A percentile compares a stretch with the other conserved stretches of the same genome.
phyloP scores from a whole-genome alignment of 2,329 filamentous ascomycete species.

The Drechslera avenae region DNA sequence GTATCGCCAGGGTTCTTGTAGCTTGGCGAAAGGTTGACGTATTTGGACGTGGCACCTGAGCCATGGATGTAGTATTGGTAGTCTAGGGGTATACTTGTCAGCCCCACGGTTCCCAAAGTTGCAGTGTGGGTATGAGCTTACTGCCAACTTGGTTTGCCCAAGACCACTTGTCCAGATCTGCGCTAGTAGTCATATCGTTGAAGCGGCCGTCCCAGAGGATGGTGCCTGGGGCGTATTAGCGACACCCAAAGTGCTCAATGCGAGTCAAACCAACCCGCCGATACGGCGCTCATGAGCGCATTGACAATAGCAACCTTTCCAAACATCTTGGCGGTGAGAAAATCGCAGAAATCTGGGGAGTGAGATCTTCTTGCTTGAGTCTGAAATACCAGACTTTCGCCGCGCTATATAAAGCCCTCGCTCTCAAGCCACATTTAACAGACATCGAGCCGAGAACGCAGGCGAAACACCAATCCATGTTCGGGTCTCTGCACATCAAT shows the following conservation, averaged over 20 bases:
- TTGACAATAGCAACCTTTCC: constrained; percentile 35
- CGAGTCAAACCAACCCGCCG: constrained; percentile 28
- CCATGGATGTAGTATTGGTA: constrained; percentile 73
- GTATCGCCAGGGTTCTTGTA: constrained; percentile 71
- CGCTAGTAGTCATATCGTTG: constrained; percentile 61
- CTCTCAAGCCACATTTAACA: background rate
- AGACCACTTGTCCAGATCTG: constrained; percentile 66
- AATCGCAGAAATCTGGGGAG: background rate
- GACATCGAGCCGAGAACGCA: constrained; percentile 13
- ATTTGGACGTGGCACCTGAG: constrained; percentile 58
- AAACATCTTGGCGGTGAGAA: constrained; percentile 32
- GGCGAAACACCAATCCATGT: constrained; percentile 17
- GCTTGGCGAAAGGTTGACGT: constrained; percentile 64
- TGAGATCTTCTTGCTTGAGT: background rate
- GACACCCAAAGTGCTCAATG: background rate
- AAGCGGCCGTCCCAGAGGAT: constrained; percentile 70
- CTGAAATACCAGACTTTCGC: background rate
- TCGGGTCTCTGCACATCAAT: constrained; percentile 25
- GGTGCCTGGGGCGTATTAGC: constrained; percentile 43
- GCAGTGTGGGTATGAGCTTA: constrained; percentile 48
- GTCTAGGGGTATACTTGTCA: background rate
- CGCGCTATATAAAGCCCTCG: constrained; percentile 29
- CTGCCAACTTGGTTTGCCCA: constrained; percentile 71
- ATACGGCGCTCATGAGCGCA: constrained; percentile 41
- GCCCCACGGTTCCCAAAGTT: background rate